phyloP scores from a whole-genome alignment of 352 stramenopile species.

The Phytophthora tentaculata region DNA sequence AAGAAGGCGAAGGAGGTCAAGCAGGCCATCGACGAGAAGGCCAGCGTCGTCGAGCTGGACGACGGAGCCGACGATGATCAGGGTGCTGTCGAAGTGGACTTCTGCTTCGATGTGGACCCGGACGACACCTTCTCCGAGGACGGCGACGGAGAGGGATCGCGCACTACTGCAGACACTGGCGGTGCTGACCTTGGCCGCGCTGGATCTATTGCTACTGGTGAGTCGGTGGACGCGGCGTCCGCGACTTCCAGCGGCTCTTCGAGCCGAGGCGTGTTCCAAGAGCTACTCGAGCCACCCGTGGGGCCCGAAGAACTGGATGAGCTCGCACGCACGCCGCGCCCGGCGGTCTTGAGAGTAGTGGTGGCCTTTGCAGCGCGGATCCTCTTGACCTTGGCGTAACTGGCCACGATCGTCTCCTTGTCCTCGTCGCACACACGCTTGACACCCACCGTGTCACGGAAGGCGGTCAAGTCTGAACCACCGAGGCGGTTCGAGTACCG shows the following conservation, averaged over 20 bases:
- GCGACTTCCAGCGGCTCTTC: not conserved
- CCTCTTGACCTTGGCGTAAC: too few relatives aligned
- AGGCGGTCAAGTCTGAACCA: not conserved
- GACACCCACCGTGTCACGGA: not conserved
- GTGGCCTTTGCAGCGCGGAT: too few relatives aligned
- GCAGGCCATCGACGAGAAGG: constrained; percentile 4
- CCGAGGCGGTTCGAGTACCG: not conserved
- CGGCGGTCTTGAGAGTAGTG: too few relatives aligned
- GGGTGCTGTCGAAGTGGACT: not conserved
- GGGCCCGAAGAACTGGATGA: not conserved
- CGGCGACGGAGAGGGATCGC: not conserved
- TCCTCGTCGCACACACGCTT: not conserved
- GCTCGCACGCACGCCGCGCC: not conserved
- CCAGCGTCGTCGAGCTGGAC: not conserved
- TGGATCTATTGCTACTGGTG: not conserved
- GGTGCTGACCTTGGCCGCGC: not conserved
- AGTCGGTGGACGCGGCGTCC: not conserved
- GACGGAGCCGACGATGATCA: not conserved
- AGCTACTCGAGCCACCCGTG: not conserved
- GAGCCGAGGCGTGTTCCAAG: not conserved
- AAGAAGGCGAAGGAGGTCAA: constrained; percentile 5
- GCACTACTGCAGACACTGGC: not conserved
- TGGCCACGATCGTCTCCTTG: too few relatives aligned
- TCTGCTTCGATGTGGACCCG: not conserved
- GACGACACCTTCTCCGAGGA: not conserved